Evolutionary conservation across 805 yeast species (phyloP), one percentile per base, ranked within the genome.

Genomic region (Myxozyma udenii): DNA sequence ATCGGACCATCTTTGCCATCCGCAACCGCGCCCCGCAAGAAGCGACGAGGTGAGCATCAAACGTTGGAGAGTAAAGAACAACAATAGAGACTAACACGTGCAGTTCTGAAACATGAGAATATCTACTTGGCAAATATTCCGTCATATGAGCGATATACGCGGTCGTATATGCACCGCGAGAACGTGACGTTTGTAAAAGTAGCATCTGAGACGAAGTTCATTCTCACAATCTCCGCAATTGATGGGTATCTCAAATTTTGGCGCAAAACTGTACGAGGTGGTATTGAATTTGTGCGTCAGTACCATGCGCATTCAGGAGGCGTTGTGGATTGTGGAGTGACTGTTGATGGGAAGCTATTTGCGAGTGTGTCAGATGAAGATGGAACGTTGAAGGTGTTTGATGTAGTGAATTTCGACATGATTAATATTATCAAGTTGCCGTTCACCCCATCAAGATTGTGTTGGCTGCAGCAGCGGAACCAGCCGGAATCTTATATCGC

Each of bases 201-300:
- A 22, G 42, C 58, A 18, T 37, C 55, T 24, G 49, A 49, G 22
- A 51, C 53, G 33, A 54, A 57, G 22, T 56, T 67, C 28, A 41
- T 70, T 3, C 62, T 63, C 2, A 65, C 72, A 0, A 62, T 65
- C 2, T 67, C 71, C 4, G 14, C 9, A 28, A 44, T 28, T 16
- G 74, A 70, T 44, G 74, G 74, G 2, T 47, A 53, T n/a, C 48
- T 70, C 41, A 70, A 70, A 52, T 66, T 70, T 46, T 70, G 74
- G 74, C 58, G 51, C 22, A 50, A 60, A 36, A 39, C 41, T n/a
- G 18, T 49, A 2, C 21, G 26, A 7, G 55, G 54, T 5, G 33
- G 33, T 9, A 53, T 69, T 12, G 70, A 68, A 45, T 68, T 68
- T 51, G 66, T 70, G 25, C 67, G 66, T 50, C 68, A 68, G 49